phyloP scores from a whole-genome alignment of 257 asterid genomes.

The Solanum acaule region DNA sequence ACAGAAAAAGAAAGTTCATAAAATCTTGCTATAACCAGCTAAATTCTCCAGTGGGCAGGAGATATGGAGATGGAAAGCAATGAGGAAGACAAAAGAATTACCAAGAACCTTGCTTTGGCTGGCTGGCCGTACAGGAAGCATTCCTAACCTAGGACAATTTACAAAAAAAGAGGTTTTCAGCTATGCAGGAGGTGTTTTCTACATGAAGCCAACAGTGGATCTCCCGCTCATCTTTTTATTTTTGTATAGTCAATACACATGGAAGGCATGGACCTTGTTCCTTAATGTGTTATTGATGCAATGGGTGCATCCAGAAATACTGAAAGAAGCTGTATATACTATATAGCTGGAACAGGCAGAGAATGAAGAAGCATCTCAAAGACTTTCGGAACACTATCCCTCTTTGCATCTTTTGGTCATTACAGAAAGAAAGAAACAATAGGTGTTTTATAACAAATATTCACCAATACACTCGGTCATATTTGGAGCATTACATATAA shows the following conservation, averaged over 20 bases:
- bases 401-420: neutral
- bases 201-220: neutral
- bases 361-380: neutral
- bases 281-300: neutral
- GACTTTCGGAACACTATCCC: neutral
- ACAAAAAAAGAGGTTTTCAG: neutral
- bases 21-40: neutral
- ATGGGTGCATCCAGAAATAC: neutral
- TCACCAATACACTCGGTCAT: neutral
- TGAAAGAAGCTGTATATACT: neutral
- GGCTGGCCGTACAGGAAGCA: neutral
- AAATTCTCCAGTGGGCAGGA: neutral
- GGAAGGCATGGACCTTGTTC: neutral
- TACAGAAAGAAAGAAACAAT: neutral
- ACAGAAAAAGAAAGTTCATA: neutral
- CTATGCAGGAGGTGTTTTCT: neutral
- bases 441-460: neutral
- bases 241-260: neutral
- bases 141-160: neutral
- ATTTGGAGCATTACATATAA: neutral
- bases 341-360: neutral
- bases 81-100: neutral
- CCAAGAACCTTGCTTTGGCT: neutral
- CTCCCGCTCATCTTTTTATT: neutral
- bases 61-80: neutral